Percentiles rank a stretch among this genome's conserved stretches.
These are phyloP conservation scores for Clitopilus passeckerianus DNA, from an alignment of 768 basidiomycete species.

Conservation along the genomic window DNA sequence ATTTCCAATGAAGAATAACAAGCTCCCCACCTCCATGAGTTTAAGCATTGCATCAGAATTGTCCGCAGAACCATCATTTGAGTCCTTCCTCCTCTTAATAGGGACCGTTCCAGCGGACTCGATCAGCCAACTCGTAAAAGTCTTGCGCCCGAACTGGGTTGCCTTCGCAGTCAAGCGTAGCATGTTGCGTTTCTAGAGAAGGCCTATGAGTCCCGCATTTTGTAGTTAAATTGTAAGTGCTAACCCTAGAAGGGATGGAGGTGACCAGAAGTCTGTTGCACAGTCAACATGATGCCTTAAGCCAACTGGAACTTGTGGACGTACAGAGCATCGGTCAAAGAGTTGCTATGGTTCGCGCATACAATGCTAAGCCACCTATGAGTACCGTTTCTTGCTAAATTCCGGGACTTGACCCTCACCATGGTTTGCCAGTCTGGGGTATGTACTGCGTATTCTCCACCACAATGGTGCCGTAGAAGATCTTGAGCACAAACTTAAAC, in stretches of 20 bases:
- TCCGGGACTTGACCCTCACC: slow-evolving; percentile 35
- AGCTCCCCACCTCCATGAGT: slow-evolving; percentile 52
- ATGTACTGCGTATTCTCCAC: slow-evolving; percentile 73
- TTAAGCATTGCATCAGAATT: slow-evolving; percentile 67
- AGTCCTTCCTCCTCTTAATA: slow-evolving; percentile 73
- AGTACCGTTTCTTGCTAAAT: not conserved
- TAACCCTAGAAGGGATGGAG: slow-evolving; percentile 64
- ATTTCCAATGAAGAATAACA: slow-evolving; percentile 2
- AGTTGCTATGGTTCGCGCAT: slow-evolving; percentile 84
- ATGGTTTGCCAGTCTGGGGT: slow-evolving; percentile 68
- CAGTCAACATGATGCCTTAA: not conserved
- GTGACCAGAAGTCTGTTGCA: slow-evolving; percentile 63
- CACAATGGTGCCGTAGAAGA: slow-evolving; percentile 88
- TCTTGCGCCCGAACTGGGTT: slow-evolving; percentile 77
- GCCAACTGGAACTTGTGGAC: slow-evolving; percentile 14
- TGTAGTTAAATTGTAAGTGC: slow-evolving; percentile 9
- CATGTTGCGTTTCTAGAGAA: slow-evolving; percentile 65
- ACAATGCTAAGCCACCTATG: slow-evolving; percentile 51
- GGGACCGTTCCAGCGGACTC: slow-evolving; percentile 87
- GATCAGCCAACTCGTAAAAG: slow-evolving; percentile 89
- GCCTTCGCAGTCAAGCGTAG: slow-evolving; percentile 85
- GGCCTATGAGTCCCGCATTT: not conserved
- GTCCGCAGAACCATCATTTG: slow-evolving; percentile 45
- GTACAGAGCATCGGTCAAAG: slow-evolving; percentile 82
- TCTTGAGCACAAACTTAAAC: slow-evolving; percentile 81